These are phyloP conservation scores for Penicillium italicum DNA, from an alignment of 2,329 filamentous ascomycete genomes.

Conservation along the genomic window DNA sequence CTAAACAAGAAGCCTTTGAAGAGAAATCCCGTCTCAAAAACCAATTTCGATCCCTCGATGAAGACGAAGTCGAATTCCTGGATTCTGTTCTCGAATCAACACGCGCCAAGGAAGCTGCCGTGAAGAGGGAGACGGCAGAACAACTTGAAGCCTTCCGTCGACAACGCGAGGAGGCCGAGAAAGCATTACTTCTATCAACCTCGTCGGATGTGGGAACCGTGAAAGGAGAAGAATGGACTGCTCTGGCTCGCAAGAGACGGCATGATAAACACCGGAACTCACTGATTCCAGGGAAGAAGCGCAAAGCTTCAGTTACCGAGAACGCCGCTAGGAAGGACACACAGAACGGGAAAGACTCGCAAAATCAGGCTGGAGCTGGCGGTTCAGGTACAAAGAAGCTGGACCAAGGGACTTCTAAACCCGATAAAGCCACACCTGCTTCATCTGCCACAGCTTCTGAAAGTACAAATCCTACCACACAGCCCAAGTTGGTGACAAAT, in stretches of 20 bases:
- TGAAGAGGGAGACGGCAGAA: conserved; percentile 57
- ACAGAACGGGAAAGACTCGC: conserved; percentile 4
- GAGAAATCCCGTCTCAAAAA: conserved; percentile 50
- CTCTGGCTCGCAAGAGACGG: conserved; percentile 51
- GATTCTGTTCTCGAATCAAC: conserved; percentile 57
- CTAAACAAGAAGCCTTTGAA: conserved; percentile 53
- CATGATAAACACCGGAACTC: conserved; percentile 46
- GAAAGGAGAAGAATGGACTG: conserved; percentile 49
- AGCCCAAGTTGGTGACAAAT: neutral
- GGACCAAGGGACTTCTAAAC: neutral
- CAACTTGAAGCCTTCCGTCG: conserved; percentile 57
- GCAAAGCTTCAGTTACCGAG: conserved; percentile 38
- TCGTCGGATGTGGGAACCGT: conserved; percentile 31
- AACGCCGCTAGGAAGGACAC: conserved; percentile 6
- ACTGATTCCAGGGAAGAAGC: conserved; percentile 41
- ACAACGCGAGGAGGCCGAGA: conserved; percentile 58
- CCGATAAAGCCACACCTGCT: neutral
- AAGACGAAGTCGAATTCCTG: conserved; percentile 51
- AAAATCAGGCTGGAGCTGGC: conserved; percentile 10
- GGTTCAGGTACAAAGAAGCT: neutral
- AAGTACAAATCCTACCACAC: neutral
- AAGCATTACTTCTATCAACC: conserved; percentile 42
- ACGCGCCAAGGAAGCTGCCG: conserved; percentile 53
- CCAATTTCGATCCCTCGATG: conserved; percentile 51
- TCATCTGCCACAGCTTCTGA: neutral